These are phyloP conservation scores for Nasturtium officinale DNA, from an alignment of 345 rosid genomes.

Conservation along the genomic window DNA sequence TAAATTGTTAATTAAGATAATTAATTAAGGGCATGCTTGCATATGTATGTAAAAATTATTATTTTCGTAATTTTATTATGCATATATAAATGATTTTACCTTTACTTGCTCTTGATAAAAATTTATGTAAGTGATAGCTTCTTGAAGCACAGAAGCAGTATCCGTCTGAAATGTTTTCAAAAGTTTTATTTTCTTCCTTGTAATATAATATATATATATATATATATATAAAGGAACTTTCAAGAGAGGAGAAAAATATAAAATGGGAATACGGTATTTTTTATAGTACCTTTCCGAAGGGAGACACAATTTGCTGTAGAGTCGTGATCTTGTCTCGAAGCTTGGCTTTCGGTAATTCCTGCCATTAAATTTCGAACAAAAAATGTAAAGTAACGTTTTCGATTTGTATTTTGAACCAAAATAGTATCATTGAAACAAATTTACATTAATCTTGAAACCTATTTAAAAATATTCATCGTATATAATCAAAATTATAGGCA, in stretches of 20 bases:
- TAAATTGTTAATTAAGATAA: constrained; percentile 2
- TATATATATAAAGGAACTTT: background rate
- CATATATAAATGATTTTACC: constrained; percentile 44
- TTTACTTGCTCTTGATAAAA: constrained; percentile 82
- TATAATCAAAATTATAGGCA: background rate
- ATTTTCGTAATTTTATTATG: background rate
- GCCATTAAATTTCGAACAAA: constrained; percentile 1
- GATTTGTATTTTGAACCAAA: background rate
- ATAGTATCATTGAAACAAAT: background rate
- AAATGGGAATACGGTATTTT: background rate
- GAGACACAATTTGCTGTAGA: constrained; percentile 96
- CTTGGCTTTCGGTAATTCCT: constrained; percentile 84
- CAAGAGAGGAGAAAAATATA: background rate
- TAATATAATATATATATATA: too few species aligned
- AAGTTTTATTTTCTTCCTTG: background rate
- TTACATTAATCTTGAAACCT: background rate
- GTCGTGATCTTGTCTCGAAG: constrained; percentile 80
- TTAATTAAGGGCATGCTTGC: background rate
- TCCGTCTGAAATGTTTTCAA: constrained; percentile 65
- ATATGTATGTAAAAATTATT: background rate
- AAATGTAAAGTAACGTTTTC: background rate
- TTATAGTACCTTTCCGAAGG: constrained; percentile 82
- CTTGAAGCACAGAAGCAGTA: constrained; percentile 83
- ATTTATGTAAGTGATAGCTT: constrained; percentile 76
- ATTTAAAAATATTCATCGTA: background rate